Conservation (phyloP, 228 moss, liverwort and hornwort genomes). For the Sphagnum fallax region DNA sequence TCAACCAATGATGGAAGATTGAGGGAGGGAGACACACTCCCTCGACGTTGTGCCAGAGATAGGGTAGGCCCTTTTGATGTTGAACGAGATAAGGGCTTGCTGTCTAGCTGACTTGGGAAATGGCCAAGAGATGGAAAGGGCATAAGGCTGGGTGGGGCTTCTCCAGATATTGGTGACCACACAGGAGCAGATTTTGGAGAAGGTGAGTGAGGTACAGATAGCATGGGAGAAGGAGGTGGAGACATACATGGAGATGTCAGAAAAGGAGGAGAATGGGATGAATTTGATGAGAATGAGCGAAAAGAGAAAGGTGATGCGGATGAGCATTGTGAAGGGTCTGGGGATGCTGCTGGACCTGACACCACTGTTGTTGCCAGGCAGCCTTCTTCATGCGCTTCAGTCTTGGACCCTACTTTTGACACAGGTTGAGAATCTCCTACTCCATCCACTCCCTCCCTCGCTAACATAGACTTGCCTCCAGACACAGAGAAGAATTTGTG, state of each 20-base stretch:
- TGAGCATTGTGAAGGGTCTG: conserved; percentile 22
- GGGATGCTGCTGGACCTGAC: conserved; percentile 4
- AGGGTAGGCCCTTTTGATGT: background rate
- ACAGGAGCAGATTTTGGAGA: conserved; percentile 10
- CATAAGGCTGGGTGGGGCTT: conserved; percentile 1
- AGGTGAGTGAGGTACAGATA: conserved; percentile 6
- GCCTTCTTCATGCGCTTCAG: conserved; percentile 1
- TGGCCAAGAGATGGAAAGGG: conserved; percentile 2
- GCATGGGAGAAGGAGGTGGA: conserved; percentile 15
- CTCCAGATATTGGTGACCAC: conserved; percentile 10
- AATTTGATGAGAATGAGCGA: conserved; percentile 25
- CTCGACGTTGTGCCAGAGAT: conserved; percentile 6
- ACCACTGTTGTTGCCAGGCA: background rate
- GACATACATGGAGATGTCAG: conserved; percentile 16
- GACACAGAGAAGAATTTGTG: conserved; percentile 4
- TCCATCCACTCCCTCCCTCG: conserved; percentile 5
- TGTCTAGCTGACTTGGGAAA: conserved; percentile 3
- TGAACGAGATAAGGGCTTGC: background rate
- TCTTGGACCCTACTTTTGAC: background rate
- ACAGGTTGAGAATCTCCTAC: background rate
- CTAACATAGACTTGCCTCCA: conserved; percentile 2
- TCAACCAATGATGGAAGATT: conserved; percentile 2
- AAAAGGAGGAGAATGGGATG: conserved; percentile 14
- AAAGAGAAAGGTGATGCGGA: conserved; percentile 24
- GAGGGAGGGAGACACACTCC: background rate